Evolutionary conservation across 164 flowering plant genomes (phyloP).

Genomic region (Vitis cinerea): DNA sequence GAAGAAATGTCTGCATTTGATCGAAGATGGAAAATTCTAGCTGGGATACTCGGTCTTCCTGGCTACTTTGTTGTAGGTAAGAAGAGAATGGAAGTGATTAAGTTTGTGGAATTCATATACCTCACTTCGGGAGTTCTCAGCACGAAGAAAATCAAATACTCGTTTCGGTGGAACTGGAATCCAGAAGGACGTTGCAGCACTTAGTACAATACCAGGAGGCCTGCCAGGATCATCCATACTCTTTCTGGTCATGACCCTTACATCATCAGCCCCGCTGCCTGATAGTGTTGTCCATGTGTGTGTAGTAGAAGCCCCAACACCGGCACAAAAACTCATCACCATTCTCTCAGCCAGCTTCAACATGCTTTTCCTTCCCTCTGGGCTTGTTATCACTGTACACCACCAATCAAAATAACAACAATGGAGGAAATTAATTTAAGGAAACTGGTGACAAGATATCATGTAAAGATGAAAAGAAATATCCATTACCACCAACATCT

Average conservation of each 20-base stretch:
- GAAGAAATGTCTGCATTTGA: background rate
- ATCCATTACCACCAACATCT: slow-evolving; percentile 56
- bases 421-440: background rate
- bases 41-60: no score
- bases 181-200: slow-evolving; percentile 94
- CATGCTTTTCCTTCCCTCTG: slow-evolving; percentile 85
- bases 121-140: slow-evolving; percentile 76
- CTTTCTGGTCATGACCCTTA: slow-evolving; percentile 83
- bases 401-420: background rate
- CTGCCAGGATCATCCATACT: slow-evolving; percentile 87
- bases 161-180: slow-evolving; percentile 70
- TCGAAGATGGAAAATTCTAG: no score
- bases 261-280: slow-evolving; percentile 75
- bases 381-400: slow-evolving; percentile 57
- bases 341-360: slow-evolving; percentile 86
- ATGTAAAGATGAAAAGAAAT: background rate
- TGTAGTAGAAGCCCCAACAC: slow-evolving; percentile 84
- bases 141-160: slow-evolving; percentile 76
- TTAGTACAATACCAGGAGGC: slow-evolving; percentile 89
- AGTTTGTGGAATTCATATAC: slow-evolving; percentile 23
- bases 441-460: background rate
- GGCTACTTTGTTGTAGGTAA: background rate
- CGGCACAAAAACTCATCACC: slow-evolving; percentile 77
- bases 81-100: no score
- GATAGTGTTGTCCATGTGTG: slow-evolving; percentile 84